Conservation (phyloP, 805 yeast genomes). For the Yarrowia osloensis region DNA sequence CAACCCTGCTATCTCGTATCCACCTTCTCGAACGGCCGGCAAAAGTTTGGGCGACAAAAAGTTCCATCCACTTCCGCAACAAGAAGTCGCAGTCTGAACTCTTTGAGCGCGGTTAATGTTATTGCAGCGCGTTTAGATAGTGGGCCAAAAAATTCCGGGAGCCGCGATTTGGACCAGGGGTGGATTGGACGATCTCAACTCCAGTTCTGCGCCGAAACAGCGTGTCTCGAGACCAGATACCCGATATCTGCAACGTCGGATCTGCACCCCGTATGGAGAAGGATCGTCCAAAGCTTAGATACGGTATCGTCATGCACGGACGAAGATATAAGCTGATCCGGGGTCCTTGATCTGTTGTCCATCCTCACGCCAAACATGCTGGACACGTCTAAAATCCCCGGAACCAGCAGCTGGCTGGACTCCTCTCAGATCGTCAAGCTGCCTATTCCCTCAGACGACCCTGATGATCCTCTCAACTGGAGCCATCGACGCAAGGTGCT, state of each 20-base stretch:
- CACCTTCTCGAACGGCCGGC: not conserved
- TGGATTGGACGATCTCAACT: too few relatives aligned
- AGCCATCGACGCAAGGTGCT: conserved; percentile 50
- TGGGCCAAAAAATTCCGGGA: too few relatives aligned
- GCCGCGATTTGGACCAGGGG: too few relatives aligned
- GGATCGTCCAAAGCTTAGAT: not conserved
- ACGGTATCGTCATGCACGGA: not conserved
- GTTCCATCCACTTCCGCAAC: not conserved
- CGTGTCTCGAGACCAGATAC: too few relatives aligned
- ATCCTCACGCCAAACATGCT: not conserved
- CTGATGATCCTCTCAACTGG: conserved; percentile 75
- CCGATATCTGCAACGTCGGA: not conserved
- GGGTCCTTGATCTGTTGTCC: not conserved
- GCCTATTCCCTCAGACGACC: conserved; percentile 68
- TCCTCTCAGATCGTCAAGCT: conserved; percentile 49
- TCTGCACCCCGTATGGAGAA: not conserved
- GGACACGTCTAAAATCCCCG: conserved; percentile 33
- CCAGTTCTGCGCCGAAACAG: too few relatives aligned
- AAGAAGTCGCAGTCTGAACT: not conserved
- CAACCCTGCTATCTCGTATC: not conserved
- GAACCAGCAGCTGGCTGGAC: conserved; percentile 35
- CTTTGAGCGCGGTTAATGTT: not conserved
- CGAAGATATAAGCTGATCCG: not conserved
- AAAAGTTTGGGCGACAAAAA: not conserved
- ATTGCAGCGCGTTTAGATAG: not conserved